Conservation (phyloP, 305 asterid species). For the Fraxinus ornus region DNA sequence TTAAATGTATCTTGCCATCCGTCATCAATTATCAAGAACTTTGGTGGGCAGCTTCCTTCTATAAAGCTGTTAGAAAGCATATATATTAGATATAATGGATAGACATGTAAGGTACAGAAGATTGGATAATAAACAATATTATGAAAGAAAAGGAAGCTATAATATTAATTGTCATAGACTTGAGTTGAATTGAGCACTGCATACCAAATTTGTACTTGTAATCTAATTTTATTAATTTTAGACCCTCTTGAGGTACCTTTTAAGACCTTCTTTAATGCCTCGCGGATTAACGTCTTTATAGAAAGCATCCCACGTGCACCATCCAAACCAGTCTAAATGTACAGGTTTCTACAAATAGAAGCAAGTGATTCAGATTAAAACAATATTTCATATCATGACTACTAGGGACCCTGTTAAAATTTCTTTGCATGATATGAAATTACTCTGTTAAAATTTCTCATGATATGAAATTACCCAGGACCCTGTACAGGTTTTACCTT, state of each 20-base stretch:
- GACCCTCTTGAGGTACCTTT: conserved; percentile 29
- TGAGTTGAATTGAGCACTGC: neutral
- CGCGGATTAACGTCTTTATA: conserved; percentile 42
- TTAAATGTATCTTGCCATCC: conserved; percentile 54
- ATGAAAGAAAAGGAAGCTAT: neutral
- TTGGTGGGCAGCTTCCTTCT: conserved; percentile 45
- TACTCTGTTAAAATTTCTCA: no score
- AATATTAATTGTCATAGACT: neutral
- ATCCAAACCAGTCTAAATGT: conserved; percentile 56
- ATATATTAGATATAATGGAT: neutral
- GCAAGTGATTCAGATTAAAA: neutral
- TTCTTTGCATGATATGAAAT: neutral
- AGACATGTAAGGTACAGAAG: neutral
- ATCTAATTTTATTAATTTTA: neutral
- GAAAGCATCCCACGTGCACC: conserved; percentile 65
- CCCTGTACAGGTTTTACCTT: conserved; percentile 27
- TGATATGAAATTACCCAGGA: no score
- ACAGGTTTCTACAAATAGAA: conserved; percentile 33
- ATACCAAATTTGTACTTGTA: neutral
- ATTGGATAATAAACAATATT: neutral
- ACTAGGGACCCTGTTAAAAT: neutral
- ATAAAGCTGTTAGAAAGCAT: conserved; percentile 27
- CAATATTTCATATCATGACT: neutral
- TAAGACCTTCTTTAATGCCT: conserved; percentile 45
- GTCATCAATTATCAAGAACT: conserved; percentile 45